Percentiles rank a stretch among this genome's conserved stretches.
Conservation (phyloP, 2,329 filamentous ascomycete genomes). For the Clarireedia paspali region DNA sequence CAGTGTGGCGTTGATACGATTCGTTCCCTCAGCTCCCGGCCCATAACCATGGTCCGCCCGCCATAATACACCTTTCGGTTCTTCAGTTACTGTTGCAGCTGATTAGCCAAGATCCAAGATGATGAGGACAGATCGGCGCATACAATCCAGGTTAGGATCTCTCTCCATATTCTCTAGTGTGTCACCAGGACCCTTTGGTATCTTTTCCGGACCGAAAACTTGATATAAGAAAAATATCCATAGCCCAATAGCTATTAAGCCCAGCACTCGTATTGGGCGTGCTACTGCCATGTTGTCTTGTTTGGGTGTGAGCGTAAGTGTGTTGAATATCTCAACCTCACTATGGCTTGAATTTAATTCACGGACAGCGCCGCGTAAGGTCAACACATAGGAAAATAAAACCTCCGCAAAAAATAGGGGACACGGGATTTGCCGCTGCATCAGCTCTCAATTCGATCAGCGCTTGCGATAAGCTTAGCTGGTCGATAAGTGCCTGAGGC, state of each 20-base stretch:
- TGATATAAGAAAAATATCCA: constrained; percentile 76
- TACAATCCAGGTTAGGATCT: constrained; percentile 85
- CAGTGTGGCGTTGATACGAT: constrained; percentile 88
- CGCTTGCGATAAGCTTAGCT: too few relatives aligned
- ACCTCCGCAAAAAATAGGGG: constrained; percentile 2
- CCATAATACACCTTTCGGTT: constrained; percentile 70
- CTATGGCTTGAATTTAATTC: not conserved
- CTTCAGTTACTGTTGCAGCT: constrained; percentile 58
- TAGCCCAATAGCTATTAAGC: constrained; percentile 60
- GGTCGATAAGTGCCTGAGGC: too few relatives aligned
- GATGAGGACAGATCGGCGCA: constrained; percentile 30
- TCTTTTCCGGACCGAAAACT: constrained; percentile 52
- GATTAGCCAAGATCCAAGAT: constrained; percentile 9
- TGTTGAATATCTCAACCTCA: constrained; percentile 3
- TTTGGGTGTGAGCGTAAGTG: constrained; percentile 12
- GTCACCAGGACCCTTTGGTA: constrained; percentile 34
- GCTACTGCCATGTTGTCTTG: constrained; percentile 67
- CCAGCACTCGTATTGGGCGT: constrained; percentile 74
- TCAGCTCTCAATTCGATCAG: too few relatives aligned
- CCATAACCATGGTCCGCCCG: constrained; percentile 72
- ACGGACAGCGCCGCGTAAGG: constrained; percentile 9
- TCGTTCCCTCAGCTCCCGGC: constrained; percentile 64
- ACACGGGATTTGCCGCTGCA: not conserved
- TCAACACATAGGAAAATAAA: constrained; percentile 1
- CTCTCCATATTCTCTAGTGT: constrained; percentile 55